phyloP scores from a whole-genome alignment of 345 rosid species.

The Pugionium cornutum region DNA sequence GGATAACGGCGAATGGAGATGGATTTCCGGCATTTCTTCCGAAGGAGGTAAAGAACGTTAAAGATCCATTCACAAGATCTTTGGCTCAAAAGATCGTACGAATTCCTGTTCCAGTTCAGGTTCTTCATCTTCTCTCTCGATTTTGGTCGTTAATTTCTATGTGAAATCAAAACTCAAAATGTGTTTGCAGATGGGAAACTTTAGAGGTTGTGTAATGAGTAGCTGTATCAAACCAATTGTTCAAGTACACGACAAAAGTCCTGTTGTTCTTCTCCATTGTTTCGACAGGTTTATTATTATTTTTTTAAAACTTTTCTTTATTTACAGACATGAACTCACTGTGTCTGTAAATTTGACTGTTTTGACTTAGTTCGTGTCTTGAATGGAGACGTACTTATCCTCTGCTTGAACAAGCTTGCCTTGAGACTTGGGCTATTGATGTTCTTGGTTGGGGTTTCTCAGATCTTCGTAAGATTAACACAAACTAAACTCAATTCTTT shows the following conservation, averaged over 20 bases:
- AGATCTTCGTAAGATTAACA: slow-evolving; percentile 55
- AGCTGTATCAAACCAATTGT: slow-evolving; percentile 64
- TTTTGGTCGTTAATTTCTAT: not conserved
- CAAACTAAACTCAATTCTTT: not conserved
- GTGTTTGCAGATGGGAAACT: slow-evolving; percentile 51
- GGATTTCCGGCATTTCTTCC: slow-evolving; percentile 83
- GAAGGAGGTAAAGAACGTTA: slow-evolving; percentile 68
- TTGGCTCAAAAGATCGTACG: slow-evolving; percentile 67
- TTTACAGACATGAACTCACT: not conserved
- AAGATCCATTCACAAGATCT: slow-evolving; percentile 73
- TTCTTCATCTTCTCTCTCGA: slow-evolving; percentile 16
- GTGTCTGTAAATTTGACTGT: slow-evolving; percentile 7
- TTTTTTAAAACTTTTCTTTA: not conserved
- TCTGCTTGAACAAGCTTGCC: slow-evolving; percentile 68
- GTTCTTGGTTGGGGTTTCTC: slow-evolving; percentile 96
- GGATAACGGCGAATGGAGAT: slow-evolving; percentile 33
- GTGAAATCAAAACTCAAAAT: not conserved
- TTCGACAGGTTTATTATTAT: slow-evolving; percentile 69
- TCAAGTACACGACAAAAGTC: slow-evolving; percentile 44
- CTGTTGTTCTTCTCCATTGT: slow-evolving; percentile 78
- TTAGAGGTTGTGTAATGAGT: slow-evolving; percentile 60
- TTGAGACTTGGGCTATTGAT: slow-evolving; percentile 91
- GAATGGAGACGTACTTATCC: slow-evolving; percentile 79
- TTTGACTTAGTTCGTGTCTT: slow-evolving; percentile 63
- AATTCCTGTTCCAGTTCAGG: slow-evolving; percentile 67